These are phyloP conservation scores for Vicia villosa DNA, from an alignment of 306 rosid genomes.

Conservation along the genomic window DNA sequence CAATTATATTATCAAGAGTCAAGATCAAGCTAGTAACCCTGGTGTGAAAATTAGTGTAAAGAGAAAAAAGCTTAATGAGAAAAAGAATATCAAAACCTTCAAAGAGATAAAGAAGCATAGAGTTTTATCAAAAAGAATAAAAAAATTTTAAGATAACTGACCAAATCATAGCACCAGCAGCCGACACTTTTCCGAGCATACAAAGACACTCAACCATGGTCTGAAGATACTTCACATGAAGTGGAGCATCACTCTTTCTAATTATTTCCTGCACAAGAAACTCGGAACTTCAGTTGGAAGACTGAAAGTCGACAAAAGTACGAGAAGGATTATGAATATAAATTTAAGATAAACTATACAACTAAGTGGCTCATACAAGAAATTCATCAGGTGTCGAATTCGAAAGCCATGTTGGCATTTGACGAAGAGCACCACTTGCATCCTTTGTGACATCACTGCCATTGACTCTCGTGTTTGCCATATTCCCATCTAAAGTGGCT, in stretches of 20 bases:
- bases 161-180: constrained; percentile 99
- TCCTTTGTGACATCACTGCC: constrained; percentile 68
- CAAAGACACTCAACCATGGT: constrained; percentile 98
- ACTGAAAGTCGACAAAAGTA: constrained; percentile 32
- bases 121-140: constrained; percentile 27
- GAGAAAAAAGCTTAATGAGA: constrained; percentile 10
- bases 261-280: constrained; percentile 73
- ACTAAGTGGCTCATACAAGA: constrained; percentile 66
- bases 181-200: constrained; percentile 97
- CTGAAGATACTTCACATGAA: constrained; percentile 89
- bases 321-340: constrained; percentile 33
- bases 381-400: constrained; percentile 96
- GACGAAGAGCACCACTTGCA: constrained; percentile 50
- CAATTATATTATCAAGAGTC: neutral
- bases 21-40: constrained; percentile 18
- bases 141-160: constrained; percentile 46
- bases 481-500: constrained; percentile 57
- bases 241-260: constrained; percentile 87
- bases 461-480: constrained; percentile 50
- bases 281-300: constrained; percentile 41
- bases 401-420: constrained; percentile 92
- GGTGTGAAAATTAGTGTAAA: neutral
- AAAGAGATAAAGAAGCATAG: constrained; percentile 20
- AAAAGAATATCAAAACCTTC: constrained; percentile 7
- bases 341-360: constrained; percentile 2